A percentile compares a stretch with the other conserved stretches of the same genome.
These are phyloP conservation scores for Morella rubra DNA, from an alignment of 306 rosid species.

Conservation along the genomic window DNA sequence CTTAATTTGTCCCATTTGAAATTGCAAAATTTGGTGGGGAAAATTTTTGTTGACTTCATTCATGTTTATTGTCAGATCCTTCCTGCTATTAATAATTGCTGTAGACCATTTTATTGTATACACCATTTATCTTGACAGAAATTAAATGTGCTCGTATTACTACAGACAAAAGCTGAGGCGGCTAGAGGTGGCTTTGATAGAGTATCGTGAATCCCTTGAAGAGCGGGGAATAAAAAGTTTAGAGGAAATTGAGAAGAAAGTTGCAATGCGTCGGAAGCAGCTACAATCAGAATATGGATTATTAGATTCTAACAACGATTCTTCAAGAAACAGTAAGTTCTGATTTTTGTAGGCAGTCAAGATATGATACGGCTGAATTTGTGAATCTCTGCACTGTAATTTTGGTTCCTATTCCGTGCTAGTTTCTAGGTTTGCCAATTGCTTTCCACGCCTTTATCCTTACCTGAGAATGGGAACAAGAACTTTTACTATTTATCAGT, in stretches of 20 bases:
- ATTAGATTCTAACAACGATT: conserved; percentile 68
- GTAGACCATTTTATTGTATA: conserved; percentile 4
- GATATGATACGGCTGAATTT: not conserved
- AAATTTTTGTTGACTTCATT: not conserved
- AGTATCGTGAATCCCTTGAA: conserved; percentile 93
- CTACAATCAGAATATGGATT: conserved; percentile 79
- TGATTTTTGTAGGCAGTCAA: not conserved
- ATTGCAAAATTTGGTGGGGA: not conserved
- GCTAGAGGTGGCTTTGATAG: conserved; percentile 90
- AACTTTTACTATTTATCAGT: not conserved
- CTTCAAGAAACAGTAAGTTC: conserved; percentile 71
- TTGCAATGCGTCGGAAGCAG: conserved; percentile 52
- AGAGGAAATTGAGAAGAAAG: conserved; percentile 85
- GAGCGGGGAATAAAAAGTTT: conserved; percentile 75
- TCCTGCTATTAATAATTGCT: not conserved
- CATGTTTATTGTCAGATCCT: conserved; percentile 23
- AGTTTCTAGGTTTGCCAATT: not conserved
- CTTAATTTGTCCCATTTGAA: not conserved
- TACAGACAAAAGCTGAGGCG: conserved; percentile 91
- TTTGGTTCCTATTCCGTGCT: conserved; percentile 3
- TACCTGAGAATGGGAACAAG: not conserved
- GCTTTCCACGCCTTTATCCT: not conserved
- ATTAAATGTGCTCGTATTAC: conserved; percentile 17
- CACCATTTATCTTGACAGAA: not conserved
- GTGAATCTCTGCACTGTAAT: not conserved